Percentiles rank a stretch among this genome's conserved stretches.
Evolutionary conservation across 176 grass and related monocot species (phyloP).

Genomic region (Pontederia paniculata): DNA sequence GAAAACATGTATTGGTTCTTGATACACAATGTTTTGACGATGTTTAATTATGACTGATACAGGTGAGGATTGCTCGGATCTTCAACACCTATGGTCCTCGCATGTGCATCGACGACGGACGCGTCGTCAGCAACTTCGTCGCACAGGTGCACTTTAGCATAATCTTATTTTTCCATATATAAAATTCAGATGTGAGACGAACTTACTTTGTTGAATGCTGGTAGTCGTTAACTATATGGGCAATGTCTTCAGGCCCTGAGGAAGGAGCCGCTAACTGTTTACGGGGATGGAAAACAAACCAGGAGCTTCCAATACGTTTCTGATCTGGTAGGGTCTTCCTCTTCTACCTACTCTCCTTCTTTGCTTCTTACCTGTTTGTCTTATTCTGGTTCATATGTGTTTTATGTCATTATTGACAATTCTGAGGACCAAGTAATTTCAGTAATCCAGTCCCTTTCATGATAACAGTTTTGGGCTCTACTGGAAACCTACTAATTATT

Average conservation of each 20-base stretch:
- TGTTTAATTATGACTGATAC: constrained; percentile 10
- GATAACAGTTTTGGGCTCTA: no score
- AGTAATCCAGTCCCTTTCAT: no score
- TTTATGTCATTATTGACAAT: no score
- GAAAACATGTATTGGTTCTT: neutral
- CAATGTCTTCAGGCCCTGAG: constrained; percentile 35
- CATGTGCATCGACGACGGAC: constrained; percentile 89
- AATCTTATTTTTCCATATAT: constrained; percentile 9
- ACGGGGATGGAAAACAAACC: constrained; percentile 88
- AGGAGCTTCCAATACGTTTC: constrained; percentile 85
- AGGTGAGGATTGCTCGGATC: constrained; percentile 89
- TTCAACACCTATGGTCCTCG: constrained; percentile 90
- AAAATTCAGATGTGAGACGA: neutral
- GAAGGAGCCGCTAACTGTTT: constrained; percentile 80
- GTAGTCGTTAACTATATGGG: no score
- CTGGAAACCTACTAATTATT: no score
- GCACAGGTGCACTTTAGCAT: constrained; percentile 32
- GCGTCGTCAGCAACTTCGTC: constrained; percentile 93
- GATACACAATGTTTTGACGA: neutral
- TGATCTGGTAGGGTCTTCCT: constrained; percentile 46
- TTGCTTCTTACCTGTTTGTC: no score
- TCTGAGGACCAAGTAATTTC: no score
- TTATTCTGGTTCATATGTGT: no score
- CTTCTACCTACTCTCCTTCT: no score
- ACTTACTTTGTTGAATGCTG: neutral